A percentile compares a stretch with the other conserved stretches of the same genome.
phyloP scores from a whole-genome alignment of 352 stramenopile species.

The Phytopythium aichiense region DNA sequence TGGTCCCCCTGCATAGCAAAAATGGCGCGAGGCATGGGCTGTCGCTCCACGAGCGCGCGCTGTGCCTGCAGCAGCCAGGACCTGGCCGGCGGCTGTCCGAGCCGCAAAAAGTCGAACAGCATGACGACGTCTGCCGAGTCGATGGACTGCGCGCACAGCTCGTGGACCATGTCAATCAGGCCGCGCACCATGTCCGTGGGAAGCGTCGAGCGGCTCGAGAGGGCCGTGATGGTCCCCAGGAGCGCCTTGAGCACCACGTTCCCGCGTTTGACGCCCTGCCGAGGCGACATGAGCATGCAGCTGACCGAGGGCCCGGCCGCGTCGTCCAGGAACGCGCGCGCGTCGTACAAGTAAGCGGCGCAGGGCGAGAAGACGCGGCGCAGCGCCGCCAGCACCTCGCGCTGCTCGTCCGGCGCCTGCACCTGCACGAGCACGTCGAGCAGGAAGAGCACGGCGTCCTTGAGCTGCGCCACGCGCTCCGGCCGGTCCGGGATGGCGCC shows the following conservation, averaged over 20 bases:
- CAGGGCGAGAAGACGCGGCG: constrained; percentile 35
- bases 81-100: constrained; percentile 36
- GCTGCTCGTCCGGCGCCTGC: constrained; percentile 16
- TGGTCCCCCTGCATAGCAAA: constrained; percentile 67
- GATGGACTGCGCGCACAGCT: constrained; percentile 56
- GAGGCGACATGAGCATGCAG: constrained; percentile 7
- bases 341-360: constrained; percentile 33
- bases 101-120: constrained; percentile 72
- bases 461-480: constrained; percentile 23
- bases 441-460: constrained; percentile 42
- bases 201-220: constrained; percentile 28
- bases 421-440: constrained; percentile 41
- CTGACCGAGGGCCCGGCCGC: neutral
- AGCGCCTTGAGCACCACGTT: constrained; percentile 51
- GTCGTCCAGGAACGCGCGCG: constrained; percentile 25
- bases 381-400: constrained; percentile 34
- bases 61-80: constrained; percentile 58
- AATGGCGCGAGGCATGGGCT: constrained; percentile 54
- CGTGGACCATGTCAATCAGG: constrained; percentile 42
- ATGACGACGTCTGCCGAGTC: constrained; percentile 50
- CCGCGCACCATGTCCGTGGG: constrained; percentile 22
- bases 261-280: constrained; percentile 14
- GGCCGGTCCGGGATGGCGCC: constrained; percentile 18
- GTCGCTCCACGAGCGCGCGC: constrained; percentile 41
- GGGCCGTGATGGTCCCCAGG: constrained; percentile 30